Conservation (phyloP, 2,329 filamentous ascomycete species). For the Pseudonectria foliicola region DNA sequence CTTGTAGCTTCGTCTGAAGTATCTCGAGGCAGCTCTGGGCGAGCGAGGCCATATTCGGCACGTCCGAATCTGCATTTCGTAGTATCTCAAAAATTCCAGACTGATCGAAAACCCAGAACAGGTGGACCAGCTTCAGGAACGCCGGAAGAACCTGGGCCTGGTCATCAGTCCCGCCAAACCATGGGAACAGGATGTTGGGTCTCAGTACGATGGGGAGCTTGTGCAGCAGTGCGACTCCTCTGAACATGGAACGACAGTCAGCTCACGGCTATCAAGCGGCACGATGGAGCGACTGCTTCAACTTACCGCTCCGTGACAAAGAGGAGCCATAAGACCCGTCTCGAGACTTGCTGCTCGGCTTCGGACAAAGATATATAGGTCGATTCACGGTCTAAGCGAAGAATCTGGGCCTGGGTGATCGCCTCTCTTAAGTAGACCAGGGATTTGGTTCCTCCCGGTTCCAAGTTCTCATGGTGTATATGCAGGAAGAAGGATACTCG, state of each 20-base stretch:
- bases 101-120: conserved; percentile 45
- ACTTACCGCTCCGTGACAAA: conserved; percentile 38
- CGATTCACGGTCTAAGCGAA: conserved; percentile 38
- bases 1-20: conserved; percentile 36
- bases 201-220: conserved; percentile 40
- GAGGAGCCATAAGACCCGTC: conserved; percentile 39
- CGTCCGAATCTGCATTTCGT: conserved; percentile 28
- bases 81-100: conserved; percentile 42
- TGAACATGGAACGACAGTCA: conserved; percentile 10
- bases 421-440: conserved; percentile 42
- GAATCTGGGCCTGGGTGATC: conserved; percentile 44
- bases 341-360: conserved; percentile 36
- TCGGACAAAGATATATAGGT: conserved; percentile 29
- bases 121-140: conserved; percentile 40
- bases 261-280: too few species aligned
- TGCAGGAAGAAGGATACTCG: conserved; percentile 45
- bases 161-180: conserved; percentile 29
- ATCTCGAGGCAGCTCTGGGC: conserved; percentile 28
- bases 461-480: conserved; percentile 43
- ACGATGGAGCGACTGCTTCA: too few species aligned
- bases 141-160: conserved; percentile 38
- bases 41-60: conserved; percentile 22
- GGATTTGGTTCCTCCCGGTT: conserved; percentile 38
- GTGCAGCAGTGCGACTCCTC: conserved; percentile 43
- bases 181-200: conserved; percentile 31